phyloP scores from a whole-genome alignment of 495 filamentous ascomycete species.

The Rusavskia elegans region DNA sequence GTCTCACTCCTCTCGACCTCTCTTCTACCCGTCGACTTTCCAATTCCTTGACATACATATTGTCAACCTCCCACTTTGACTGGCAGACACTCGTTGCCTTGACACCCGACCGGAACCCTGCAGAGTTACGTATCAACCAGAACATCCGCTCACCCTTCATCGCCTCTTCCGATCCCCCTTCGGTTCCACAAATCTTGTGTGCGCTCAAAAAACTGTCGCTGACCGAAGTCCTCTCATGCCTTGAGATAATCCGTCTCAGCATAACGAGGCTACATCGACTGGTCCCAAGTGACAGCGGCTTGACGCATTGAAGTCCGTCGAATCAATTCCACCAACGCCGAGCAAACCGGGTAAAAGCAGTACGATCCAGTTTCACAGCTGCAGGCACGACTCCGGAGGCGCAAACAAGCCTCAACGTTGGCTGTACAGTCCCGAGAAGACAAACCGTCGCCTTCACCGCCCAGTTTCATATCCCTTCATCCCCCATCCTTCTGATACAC shows the following conservation, averaged over 20 bases:
- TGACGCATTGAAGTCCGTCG: not conserved
- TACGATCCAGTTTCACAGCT: not conserved
- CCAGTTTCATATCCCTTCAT: not conserved
- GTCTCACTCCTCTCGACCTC: slow-evolving; percentile 8
- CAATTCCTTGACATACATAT: not conserved
- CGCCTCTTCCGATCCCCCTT: not conserved
- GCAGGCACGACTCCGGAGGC: not conserved
- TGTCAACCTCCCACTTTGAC: too few species aligned
- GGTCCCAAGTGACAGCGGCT: not conserved
- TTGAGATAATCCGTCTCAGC: too few species aligned
- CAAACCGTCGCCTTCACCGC: not conserved
- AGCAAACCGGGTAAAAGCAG: not conserved
- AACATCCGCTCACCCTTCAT: not conserved
- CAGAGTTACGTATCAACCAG: not conserved
- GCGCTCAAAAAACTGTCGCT: not conserved
- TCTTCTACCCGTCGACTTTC: slow-evolving; percentile 1
- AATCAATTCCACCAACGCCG: not conserved
- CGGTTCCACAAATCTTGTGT: not conserved
- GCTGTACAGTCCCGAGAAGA: not conserved
- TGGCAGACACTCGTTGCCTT: too few species aligned
- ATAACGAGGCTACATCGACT: too few species aligned
- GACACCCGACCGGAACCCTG: too few species aligned
- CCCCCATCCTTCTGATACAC: not conserved
- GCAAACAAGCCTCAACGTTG: not conserved
- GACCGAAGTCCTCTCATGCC: not conserved